A percentile compares a stretch with the other conserved stretches of the same genome.
Conservation (phyloP, 768 basidiomycete species). For the Tulasnella sp. region DNA sequence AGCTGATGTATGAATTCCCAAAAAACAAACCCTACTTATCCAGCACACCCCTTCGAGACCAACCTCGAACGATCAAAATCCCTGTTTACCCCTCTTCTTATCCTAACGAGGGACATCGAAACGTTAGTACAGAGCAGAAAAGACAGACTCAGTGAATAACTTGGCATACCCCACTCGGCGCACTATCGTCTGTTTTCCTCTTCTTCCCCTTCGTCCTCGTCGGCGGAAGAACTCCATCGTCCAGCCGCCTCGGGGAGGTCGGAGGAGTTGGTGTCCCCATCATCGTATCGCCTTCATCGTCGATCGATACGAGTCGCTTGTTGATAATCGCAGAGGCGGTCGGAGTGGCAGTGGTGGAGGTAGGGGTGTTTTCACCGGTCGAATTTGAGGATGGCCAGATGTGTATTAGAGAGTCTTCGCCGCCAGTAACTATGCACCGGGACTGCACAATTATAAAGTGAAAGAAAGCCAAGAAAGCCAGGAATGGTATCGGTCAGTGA, state of each 20-base stretch:
- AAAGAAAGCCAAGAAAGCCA: too few relatives aligned
- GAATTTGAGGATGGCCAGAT: constrained; percentile 23
- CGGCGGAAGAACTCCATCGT: not conserved
- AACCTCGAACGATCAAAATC: not conserved
- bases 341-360: not conserved
- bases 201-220: not conserved
- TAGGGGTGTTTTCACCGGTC: not conserved
- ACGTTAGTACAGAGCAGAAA: not conserved
- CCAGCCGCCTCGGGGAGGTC: not conserved
- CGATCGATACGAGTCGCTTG: not conserved
- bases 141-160: not conserved
- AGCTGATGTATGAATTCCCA: too few relatives aligned
- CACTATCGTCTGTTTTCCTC: constrained; percentile 1
- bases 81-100: constrained; percentile 16
- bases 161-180: not conserved
- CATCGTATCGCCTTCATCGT: constrained; percentile 17
- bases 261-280: constrained; percentile 3
- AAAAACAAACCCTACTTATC: too few relatives aligned
- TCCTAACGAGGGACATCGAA: not conserved
- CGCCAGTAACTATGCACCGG: constrained; percentile 30
- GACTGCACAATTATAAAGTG: too few relatives aligned
- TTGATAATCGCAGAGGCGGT: not conserved
- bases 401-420: constrained; percentile 29
- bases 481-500: not conserved
- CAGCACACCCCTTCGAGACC: too few relatives aligned